Evolutionary conservation across 192 early-diverging fungal species (phyloP).

Genomic region (Phycomyces blakesleeanus): DNA sequence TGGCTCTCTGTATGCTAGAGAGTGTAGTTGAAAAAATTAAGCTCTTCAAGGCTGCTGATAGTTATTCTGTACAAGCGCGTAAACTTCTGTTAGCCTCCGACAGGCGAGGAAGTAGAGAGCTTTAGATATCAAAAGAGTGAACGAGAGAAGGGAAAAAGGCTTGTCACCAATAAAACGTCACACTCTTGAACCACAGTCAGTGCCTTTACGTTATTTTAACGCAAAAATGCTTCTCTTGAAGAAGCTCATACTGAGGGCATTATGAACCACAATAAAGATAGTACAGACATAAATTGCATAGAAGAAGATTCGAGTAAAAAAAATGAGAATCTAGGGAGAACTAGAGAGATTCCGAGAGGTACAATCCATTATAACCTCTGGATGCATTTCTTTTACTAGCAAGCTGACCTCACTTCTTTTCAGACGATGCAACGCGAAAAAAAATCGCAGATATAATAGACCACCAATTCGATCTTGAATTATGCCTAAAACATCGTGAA

Average conservation of each 20-base stretch:
- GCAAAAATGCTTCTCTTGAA: not conserved
- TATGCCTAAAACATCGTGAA: constrained; percentile 68
- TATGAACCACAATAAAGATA: not conserved
- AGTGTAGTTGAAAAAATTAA: constrained; percentile 71
- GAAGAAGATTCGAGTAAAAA: not conserved
- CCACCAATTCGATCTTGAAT: constrained; percentile 76
- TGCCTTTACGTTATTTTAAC: too few relatives aligned
- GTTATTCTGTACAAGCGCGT: constrained; percentile 17
- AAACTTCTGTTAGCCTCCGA: not conserved
- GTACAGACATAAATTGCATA: not conserved
- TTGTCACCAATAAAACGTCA: too few relatives aligned
- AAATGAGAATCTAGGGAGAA: not conserved
- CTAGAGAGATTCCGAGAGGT: not conserved
- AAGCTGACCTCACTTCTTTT: not conserved
- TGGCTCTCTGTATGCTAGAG: constrained; percentile 78
- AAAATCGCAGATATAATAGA: constrained; percentile 55
- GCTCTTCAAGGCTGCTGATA: constrained; percentile 45
- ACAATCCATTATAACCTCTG: not conserved
- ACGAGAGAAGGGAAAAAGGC: too few relatives aligned
- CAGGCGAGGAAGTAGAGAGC: not conserved
- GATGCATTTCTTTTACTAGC: not conserved
- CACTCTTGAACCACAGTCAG: too few relatives aligned
- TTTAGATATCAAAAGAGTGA: too few relatives aligned
- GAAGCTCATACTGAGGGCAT: not conserved
- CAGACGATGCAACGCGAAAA: constrained; percentile 35